Evolutionary conservation across 192 early-diverging fungal species (phyloP), one percentile per base, ranked within the genome.

Genomic region (Coemansia sp.): DNA sequence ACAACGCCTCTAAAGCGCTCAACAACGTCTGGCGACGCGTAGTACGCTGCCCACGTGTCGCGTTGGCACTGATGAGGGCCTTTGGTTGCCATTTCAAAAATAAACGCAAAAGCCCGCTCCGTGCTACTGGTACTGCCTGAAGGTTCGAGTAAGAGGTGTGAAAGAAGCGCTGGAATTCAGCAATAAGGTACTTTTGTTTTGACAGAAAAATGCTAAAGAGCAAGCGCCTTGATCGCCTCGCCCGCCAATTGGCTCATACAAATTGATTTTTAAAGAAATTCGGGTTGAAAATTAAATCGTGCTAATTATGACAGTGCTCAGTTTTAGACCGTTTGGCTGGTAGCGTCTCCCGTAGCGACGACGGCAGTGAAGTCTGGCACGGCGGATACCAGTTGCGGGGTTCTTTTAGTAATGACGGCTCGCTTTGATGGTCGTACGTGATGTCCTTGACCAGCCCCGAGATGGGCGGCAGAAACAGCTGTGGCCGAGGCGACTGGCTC

Each of bases 1-100:
- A 78, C 66, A 13, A 78, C 49, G 53, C 59, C 75, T 39, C 60
- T 62, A 49, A 72, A 78, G 18, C 66, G 66, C 22, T 29, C 57
- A 3, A 39, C 59, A 18, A 72, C 61, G 29, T 66, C 62, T 16
- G 57, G 54, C 29, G 75, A 78, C 69, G 75, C 75, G 75, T 71
- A 77, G 65, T 71, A 77, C 48, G 69, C 65, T 24, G 65, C 69
- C 75, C 75, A 77, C 51, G 65, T 65, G 29, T 71, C 68, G 38
- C 75, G 75, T 54, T 77, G 75, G 58, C 75, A 68, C 65, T 71
- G 62, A 55, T 67, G 61, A 50, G 59, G 47, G 48, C 68, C 60
- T 39, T 65, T 66, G 22, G 65, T 38, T n/a, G 74, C 68, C 74
- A 76, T 76, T 66, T 66, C 32, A 35, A 53, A 26, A 23, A 22